Evolutionary conservation across 345 rosid species (phyloP).

Genomic region (Lepidium didymum): DNA sequence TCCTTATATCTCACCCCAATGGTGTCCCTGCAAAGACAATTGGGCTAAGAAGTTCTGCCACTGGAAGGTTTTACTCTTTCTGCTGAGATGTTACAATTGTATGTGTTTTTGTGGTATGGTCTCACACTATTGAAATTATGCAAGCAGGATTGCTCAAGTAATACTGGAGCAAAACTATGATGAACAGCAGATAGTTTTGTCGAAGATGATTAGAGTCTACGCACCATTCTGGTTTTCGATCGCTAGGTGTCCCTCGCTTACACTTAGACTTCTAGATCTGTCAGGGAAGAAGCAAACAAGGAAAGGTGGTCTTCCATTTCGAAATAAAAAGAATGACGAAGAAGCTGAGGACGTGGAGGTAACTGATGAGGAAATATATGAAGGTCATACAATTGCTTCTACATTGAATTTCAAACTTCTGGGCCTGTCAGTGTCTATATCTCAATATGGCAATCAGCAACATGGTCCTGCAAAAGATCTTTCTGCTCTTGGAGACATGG

Average conservation of each 20-base stretch:
- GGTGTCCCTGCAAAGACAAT: slow-evolving; percentile 73
- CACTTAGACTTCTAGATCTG: slow-evolving; percentile 49
- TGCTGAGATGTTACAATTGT: background rate
- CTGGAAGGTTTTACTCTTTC: slow-evolving; percentile 65
- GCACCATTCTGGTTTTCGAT: slow-evolving; percentile 90
- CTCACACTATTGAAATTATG: slow-evolving; percentile 23
- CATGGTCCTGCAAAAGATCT: slow-evolving; percentile 81
- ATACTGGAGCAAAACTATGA: slow-evolving; percentile 81
- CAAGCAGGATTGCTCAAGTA: slow-evolving; percentile 73
- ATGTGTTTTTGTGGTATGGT: background rate
- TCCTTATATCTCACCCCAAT: slow-evolving; percentile 76
- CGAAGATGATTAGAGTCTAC: slow-evolving; percentile 66
- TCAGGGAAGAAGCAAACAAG: slow-evolving; percentile 42
- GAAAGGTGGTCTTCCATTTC: slow-evolving; percentile 51
- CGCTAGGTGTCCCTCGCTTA: slow-evolving; percentile 82
- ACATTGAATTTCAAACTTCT: slow-evolving; percentile 65
- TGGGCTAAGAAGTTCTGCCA: slow-evolving; percentile 69
- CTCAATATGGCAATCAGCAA: slow-evolving; percentile 41
- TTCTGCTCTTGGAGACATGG: slow-evolving; percentile 92
- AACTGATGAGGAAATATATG: slow-evolving; percentile 71
- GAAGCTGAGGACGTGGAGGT: slow-evolving; percentile 42
- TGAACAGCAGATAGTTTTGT: slow-evolving; percentile 43
- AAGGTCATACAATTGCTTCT: slow-evolving; percentile 89
- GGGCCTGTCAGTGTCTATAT: slow-evolving; percentile 65
- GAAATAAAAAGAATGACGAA: slow-evolving; percentile 37